Conservation (phyloP, 768 basidiomycete species). For the Podaxis rugospora region DNA sequence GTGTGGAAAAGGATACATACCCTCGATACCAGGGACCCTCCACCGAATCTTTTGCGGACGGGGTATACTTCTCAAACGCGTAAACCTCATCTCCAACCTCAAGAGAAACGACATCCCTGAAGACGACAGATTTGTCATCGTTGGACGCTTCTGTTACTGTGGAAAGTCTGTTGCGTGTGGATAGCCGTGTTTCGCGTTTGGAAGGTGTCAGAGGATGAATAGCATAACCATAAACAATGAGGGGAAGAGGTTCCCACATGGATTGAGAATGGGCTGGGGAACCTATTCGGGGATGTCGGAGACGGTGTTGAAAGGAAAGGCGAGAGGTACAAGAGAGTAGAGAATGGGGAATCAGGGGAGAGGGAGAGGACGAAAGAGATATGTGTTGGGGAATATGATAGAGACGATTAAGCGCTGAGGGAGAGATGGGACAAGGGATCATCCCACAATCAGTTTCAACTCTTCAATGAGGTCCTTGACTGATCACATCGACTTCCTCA, state of each 20-base stretch:
- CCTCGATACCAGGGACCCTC: slow-evolving; percentile 92
- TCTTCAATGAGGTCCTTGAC: slow-evolving; percentile 45
- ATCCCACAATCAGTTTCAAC: slow-evolving; percentile 10
- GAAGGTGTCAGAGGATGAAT: slow-evolving; percentile 78
- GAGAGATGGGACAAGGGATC: slow-evolving; percentile 9
- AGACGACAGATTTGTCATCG: slow-evolving; percentile 53
- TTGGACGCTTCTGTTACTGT: slow-evolving; percentile 59
- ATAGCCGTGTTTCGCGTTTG: slow-evolving; percentile 66
- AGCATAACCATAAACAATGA: slow-evolving; percentile 88
- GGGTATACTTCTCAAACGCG: slow-evolving; percentile 89
- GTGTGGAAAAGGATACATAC: slow-evolving; percentile 42
- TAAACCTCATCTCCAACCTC: slow-evolving; percentile 97
- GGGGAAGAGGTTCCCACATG: slow-evolving; percentile 52
- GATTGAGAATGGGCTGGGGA: background rate
- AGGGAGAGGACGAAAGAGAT: slow-evolving; percentile 6
- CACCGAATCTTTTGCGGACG: slow-evolving; percentile 59
- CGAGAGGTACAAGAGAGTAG: too few species aligned
- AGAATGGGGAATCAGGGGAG: background rate
- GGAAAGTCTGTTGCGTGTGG: slow-evolving; percentile 51
- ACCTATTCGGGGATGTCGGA: slow-evolving; percentile 6
- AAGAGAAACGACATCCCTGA: slow-evolving; percentile 76
- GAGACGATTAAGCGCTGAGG: slow-evolving; percentile 4
- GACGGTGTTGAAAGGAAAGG: background rate
- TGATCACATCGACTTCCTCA: slow-evolving; percentile 69
- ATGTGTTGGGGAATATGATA: background rate